Evolutionary conservation across 495 filamentous ascomycete species (phyloP).

Genomic region (Podospora pseudoanserina): DNA sequence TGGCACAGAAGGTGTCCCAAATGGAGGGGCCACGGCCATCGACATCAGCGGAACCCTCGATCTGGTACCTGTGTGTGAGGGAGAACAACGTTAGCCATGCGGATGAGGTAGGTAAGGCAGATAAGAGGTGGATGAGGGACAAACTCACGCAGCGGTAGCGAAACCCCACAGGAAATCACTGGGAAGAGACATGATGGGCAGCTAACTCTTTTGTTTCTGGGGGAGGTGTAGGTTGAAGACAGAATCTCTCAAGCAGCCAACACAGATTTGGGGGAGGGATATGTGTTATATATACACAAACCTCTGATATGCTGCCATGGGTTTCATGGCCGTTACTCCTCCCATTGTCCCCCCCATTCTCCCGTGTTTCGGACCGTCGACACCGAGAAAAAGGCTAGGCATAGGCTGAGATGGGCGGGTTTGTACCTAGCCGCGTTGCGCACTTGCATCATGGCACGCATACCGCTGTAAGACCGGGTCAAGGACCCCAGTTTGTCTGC

Average conservation of each 20-base stretch:
- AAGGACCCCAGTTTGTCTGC: constrained; percentile 2
- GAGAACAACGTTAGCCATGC: neutral
- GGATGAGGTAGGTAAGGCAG: neutral
- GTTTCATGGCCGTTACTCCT: constrained; percentile 32
- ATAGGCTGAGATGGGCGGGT: constrained; percentile 30
- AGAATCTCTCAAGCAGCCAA: neutral
- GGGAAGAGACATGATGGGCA: constrained; percentile 53
- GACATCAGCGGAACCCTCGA: constrained; percentile 63
- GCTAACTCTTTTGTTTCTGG: constrained; percentile 1
- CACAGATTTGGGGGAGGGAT: neutral
- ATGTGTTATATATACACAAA: constrained; percentile 22
- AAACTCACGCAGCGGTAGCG: constrained; percentile 67
- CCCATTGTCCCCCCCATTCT: constrained; percentile 33
- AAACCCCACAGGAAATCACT: constrained; percentile 80
- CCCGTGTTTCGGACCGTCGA: constrained; percentile 48
- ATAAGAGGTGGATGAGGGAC: neutral
- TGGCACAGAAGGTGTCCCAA: constrained; percentile 73
- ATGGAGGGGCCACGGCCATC: constrained; percentile 72
- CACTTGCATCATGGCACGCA: neutral
- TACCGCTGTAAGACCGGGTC: neutral
- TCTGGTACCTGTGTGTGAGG: constrained; percentile 58
- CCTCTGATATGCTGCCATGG: constrained; percentile 9
- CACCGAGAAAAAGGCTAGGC: constrained; percentile 44
- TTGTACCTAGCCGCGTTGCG: constrained; percentile 19
- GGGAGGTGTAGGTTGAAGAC: constrained; percentile 6